phyloP scores from a whole-genome alignment of 148 eudicot species.

The Heliamphora exappendiculata region DNA sequence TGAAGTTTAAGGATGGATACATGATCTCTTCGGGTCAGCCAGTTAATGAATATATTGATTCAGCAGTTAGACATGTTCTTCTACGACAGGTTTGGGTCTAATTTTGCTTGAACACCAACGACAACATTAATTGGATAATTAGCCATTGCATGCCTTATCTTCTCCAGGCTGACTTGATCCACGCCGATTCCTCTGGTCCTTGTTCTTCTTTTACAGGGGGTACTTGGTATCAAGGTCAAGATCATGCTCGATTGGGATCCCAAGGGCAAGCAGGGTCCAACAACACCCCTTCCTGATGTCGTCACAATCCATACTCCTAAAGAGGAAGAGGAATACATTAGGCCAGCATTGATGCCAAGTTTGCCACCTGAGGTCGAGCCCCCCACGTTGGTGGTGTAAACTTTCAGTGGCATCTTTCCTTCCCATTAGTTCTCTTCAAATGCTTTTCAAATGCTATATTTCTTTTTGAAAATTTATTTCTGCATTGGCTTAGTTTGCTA shows the following conservation, averaged over 20 bases:
- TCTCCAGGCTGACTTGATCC: background rate
- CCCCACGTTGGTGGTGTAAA: constrained; percentile 21
- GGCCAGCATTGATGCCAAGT: constrained; percentile 14
- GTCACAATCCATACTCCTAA: constrained; percentile 68
- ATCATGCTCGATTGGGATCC: constrained; percentile 85
- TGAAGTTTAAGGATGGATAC: constrained; percentile 90
- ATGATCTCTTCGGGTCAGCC: constrained; percentile 94
- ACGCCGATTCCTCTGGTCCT: background rate
- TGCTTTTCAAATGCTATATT: background rate
- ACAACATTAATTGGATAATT: background rate
- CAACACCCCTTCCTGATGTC: constrained; percentile 63
- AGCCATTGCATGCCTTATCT: background rate
- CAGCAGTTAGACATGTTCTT: constrained; percentile 72
- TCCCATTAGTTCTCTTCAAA: background rate
- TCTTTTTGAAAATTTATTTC: background rate
- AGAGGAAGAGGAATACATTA: constrained; percentile 41
- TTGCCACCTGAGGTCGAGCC: constrained; percentile 37
- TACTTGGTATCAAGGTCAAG: constrained; percentile 73
- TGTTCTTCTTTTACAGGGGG: constrained; percentile 35
- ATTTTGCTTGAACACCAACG: background rate
- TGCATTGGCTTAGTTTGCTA: too few relatives aligned
- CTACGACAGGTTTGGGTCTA: constrained; percentile 57
- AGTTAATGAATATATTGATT: constrained; percentile 73
- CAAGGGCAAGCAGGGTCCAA: constrained; percentile 63
- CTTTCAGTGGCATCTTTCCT: background rate